A percentile compares a stretch with the other conserved stretches of the same genome.
Evolutionary conservation across 441 rosid genomes (phyloP).

Genomic region (Adansonia madagascariensis): DNA sequence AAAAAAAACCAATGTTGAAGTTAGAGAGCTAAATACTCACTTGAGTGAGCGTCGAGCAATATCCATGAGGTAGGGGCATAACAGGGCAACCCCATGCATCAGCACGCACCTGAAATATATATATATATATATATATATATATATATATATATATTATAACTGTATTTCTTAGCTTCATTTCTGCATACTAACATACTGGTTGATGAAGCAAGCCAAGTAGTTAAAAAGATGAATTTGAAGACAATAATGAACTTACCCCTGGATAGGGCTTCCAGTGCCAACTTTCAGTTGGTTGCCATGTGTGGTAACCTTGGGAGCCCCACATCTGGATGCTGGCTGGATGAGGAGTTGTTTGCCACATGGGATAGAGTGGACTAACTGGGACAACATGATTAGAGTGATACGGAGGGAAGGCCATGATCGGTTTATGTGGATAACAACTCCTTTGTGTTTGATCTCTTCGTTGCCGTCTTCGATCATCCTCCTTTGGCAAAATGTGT

Average conservation of each 20-base stretch:
- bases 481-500: conserved; percentile 77
- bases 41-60: conserved; percentile 45
- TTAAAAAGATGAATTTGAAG: background rate
- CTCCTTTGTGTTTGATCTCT: conserved; percentile 55
- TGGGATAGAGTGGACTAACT: conserved; percentile 48
- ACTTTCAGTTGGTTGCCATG: conserved; percentile 56
- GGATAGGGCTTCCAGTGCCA: conserved; percentile 84
- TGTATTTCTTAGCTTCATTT: conserved; percentile 16
- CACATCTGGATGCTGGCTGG: conserved; percentile 55
- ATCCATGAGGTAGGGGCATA: conserved; percentile 48
- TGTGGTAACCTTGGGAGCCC: conserved; percentile 51
- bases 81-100: conserved; percentile 97
- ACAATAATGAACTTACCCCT: conserved; percentile 47
- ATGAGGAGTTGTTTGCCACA: conserved; percentile 71
- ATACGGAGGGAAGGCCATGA: conserved; percentile 70
- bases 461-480: conserved; percentile 64
- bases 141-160: background rate
- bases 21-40: conserved; percentile 38
- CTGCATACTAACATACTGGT: background rate
- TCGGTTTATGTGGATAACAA: conserved; percentile 57
- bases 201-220: background rate
- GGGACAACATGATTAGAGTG: conserved; percentile 48
- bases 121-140: conserved; percentile 11
- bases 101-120: conserved; percentile 60
- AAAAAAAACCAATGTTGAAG: background rate